Conservation (phyloP, 768 basidiomycete genomes). For the Termitomyces sp. region DNA sequence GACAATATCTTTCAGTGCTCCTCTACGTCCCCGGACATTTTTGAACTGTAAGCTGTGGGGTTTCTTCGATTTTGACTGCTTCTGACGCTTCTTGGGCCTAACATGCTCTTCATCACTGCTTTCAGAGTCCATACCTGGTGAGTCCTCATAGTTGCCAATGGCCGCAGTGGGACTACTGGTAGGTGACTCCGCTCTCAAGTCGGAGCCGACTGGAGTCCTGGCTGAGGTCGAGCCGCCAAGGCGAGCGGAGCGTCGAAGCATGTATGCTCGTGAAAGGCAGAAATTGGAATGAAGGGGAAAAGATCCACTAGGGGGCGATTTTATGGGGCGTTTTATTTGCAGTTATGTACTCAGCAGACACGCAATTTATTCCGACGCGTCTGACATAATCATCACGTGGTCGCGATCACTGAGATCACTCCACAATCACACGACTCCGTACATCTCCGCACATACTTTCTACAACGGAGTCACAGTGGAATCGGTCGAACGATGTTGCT, state of each 20-base stretch:
- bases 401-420: too few relatives aligned
- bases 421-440: too few relatives aligned
- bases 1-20: constrained; percentile 13
- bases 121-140: not conserved
- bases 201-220: not conserved
- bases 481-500: too few relatives aligned
- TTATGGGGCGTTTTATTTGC: not conserved
- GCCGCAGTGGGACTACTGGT: too few relatives aligned
- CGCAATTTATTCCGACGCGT: not conserved
- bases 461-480: too few relatives aligned
- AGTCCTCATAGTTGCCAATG: not conserved
- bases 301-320: not conserved
- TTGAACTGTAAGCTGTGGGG: not conserved
- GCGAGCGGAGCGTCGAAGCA: not conserved
- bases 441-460: too few relatives aligned
- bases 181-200: not conserved
- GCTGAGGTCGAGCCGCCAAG: not conserved
- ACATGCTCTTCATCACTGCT: not conserved
- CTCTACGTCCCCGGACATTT: constrained; percentile 11
- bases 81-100: not conserved
- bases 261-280: not conserved
- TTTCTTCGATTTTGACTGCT: not conserved
- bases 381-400: not conserved
- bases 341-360: not conserved
- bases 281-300: too few relatives aligned